Conservation (phyloP, 441 rosid genomes). For the Mallotus repandus region DNA sequence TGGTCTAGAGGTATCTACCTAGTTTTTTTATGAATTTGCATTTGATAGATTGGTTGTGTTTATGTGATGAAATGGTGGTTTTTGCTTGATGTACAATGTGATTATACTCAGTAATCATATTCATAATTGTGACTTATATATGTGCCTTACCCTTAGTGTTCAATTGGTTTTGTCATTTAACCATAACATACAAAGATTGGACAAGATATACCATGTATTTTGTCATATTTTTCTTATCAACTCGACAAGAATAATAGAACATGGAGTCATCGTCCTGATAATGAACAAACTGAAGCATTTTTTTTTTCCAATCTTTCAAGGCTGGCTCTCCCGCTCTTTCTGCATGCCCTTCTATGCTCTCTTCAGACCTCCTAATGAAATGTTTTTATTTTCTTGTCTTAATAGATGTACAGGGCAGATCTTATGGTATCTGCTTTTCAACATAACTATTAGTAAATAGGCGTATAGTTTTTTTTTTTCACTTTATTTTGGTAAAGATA, state of each 20-base stretch:
- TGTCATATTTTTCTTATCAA: not conserved
- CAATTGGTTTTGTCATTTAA: not conserved
- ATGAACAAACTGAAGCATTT: not conserved
- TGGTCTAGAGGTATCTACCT: conserved; percentile 47
- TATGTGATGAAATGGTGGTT: not conserved
- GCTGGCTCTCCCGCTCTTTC: not conserved
- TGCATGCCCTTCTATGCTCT: not conserved
- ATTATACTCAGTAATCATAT: not conserved
- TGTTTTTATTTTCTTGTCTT: not conserved
- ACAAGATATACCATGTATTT: not conserved
- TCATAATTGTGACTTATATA: not conserved
- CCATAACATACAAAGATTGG: not conserved
- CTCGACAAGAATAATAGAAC: not conserved
- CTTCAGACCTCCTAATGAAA: not conserved
- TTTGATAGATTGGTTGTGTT: not conserved
- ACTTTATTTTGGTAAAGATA: too few species aligned
- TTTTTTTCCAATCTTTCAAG: not conserved
- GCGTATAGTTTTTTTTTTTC: not conserved
- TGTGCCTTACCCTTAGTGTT: too few species aligned
- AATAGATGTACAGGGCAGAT: not conserved
- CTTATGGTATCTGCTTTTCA: not conserved
- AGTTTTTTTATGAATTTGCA: conserved; percentile 32
- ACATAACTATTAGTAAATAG: not conserved
- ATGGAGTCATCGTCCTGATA: not conserved
- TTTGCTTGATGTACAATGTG: conserved; percentile 11